Evolutionary conservation across 148 eudicot species (phyloP).

Genomic region (Cornus suecica): DNA sequence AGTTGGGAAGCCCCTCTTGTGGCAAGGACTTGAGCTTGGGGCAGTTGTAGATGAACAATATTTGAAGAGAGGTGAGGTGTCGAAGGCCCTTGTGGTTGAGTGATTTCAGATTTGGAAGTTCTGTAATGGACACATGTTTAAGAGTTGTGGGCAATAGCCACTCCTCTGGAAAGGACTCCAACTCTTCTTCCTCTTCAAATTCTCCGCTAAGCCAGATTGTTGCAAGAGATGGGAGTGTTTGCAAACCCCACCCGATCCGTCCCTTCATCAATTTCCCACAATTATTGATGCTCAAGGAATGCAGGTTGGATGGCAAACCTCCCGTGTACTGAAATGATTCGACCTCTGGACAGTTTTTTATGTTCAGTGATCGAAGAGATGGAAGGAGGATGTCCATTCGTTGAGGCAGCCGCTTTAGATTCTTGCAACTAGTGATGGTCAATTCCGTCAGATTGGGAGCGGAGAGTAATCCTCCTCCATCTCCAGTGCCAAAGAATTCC

Average conservation of each 20-base stretch:
- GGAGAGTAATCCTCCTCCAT: too few species aligned
- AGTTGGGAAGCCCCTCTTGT: not conserved
- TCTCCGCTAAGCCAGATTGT: not conserved
- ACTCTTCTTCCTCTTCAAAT: not conserved
- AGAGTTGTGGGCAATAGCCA: not conserved
- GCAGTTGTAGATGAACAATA: not conserved
- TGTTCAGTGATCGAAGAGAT: not conserved
- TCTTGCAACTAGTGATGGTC: not conserved
- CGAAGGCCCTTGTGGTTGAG: conserved; percentile 2
- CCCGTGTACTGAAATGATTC: not conserved
- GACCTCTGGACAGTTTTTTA: too few species aligned
- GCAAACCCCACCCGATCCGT: not conserved
- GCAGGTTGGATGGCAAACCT: not conserved
- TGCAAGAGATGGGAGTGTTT: not conserved
- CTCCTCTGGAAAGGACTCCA: conserved; percentile 1
- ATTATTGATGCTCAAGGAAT: not conserved
- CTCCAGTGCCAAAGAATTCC: too few species aligned
- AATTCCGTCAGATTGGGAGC: too few species aligned
- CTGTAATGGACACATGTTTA: not conserved
- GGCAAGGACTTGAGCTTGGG: not conserved
- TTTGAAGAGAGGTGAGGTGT: conserved; percentile 6
- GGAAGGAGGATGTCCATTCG: not conserved
- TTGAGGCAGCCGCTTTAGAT: not conserved
- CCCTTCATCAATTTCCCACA: not conserved
- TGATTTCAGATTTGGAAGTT: not conserved